Conservation (phyloP, 306 rosid species). For the Phaseolus lunatus region DNA sequence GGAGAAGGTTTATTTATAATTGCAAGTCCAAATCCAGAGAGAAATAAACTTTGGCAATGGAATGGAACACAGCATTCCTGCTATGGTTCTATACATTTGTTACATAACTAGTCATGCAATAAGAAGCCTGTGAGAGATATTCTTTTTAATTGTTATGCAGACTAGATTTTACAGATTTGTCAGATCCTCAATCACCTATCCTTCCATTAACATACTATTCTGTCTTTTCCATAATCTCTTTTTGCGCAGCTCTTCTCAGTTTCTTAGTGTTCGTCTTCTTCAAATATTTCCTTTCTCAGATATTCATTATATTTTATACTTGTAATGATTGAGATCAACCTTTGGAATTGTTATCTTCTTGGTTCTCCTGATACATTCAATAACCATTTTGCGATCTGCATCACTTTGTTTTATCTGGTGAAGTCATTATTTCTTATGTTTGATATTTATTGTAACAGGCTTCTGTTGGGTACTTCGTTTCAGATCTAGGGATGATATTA, state of each 20-base stretch:
- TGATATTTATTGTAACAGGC: conserved; percentile 58
- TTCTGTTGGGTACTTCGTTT: conserved; percentile 87
- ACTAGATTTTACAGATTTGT: not conserved
- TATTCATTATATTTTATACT: not conserved
- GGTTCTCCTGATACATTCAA: not conserved
- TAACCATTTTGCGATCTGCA: conserved; percentile 7
- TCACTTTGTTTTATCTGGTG: conserved; percentile 20
- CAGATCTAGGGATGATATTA: conserved; percentile 79
- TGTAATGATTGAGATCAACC: conserved; percentile 2
- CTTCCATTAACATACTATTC: not conserved
- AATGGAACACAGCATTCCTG: conserved; percentile 17
- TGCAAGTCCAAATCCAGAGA: conserved; percentile 13
- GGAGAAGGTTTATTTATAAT: conserved; percentile 15
- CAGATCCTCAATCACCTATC: not conserved
- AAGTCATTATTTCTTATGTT: conserved; percentile 32
- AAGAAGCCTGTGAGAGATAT: not conserved
- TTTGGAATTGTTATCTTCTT: not conserved
- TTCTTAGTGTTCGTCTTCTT: not conserved
- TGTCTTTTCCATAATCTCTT: not conserved
- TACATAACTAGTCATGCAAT: not conserved
- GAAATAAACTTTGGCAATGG: conserved; percentile 5
- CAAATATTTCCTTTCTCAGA: not conserved
- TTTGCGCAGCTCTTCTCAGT: not conserved
- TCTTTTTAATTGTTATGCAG: not conserved
- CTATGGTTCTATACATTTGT: not conserved